Conservation (phyloP, 164 flowering plant genomes). For the Vitis labrusca region DNA sequence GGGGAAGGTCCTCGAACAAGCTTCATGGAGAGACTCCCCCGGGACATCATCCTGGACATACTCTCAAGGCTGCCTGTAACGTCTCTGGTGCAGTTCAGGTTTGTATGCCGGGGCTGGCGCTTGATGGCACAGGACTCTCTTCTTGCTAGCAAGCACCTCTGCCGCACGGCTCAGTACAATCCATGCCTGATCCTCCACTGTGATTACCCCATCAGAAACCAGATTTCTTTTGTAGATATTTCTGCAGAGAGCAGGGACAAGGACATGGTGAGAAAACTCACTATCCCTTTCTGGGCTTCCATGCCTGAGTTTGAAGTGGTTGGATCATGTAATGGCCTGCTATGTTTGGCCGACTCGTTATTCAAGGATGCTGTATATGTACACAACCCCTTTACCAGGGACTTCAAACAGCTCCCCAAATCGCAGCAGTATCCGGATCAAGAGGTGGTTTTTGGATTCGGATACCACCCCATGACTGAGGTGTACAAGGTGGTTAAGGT, state of each 20-base stretch:
- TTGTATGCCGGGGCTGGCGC: conserved; percentile 18
- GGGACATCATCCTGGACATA: conserved; percentile 13
- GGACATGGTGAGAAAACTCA: conserved; percentile 1
- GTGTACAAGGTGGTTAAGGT: conserved; percentile 20
- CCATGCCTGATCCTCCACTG: conserved; percentile 15
- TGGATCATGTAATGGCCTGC: conserved; percentile 22
- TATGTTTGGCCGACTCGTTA: conserved; percentile 12
- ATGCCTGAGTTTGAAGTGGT: conserved; percentile 13
- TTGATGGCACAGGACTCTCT: neutral
- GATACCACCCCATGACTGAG: conserved; percentile 8
- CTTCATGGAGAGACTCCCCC: conserved; percentile 10
- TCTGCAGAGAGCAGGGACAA: neutral
- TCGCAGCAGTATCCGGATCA: neutral
- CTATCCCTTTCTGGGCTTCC: neutral
- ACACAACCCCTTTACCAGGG: conserved; percentile 17
- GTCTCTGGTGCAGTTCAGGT: conserved; percentile 7
- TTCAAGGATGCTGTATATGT: neutral
- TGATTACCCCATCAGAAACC: neutral
- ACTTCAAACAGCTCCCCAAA: conserved; percentile 9
- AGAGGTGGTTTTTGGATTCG: conserved; percentile 12
- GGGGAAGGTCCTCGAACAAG: neutral
- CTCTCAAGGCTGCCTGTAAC: conserved; percentile 16
- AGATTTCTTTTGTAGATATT: conserved; percentile 3
- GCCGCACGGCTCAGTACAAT: neutral
- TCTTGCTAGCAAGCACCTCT: conserved; percentile 5